phyloP scores from a whole-genome alignment of 139 green algal genomes.

The Chlorella sorokiniana region DNA sequence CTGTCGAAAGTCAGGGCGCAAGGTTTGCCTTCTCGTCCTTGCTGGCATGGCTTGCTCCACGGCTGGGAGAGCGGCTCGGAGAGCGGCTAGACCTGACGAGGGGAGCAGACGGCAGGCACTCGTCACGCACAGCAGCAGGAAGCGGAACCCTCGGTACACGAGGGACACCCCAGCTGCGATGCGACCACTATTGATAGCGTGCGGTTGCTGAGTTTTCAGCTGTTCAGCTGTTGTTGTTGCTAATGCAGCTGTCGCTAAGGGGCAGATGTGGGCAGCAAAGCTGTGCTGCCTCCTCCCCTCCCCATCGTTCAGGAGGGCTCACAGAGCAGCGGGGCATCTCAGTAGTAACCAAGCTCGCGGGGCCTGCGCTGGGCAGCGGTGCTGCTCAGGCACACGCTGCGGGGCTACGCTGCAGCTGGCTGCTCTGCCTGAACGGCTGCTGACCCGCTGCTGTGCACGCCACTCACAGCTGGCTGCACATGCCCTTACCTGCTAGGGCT shows the following conservation, averaged over 20 bases:
- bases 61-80: background rate
- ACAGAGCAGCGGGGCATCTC: background rate
- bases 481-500: slow-evolving; percentile 24
- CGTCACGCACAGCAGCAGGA: background rate
- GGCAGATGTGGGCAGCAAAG: no score
- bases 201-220: no score
- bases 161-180: no score
- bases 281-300: background rate
- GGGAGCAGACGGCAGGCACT: background rate
- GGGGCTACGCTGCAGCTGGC: background rate
- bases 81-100: background rate
- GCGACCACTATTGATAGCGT: no score
- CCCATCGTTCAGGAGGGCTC: no score
- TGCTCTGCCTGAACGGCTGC: background rate
- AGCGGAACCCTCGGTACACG: no score
- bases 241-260: no score
- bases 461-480: background rate
- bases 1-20: background rate
- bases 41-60: background rate
- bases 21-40: slow-evolving; percentile 15
- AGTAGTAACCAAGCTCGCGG: background rate
- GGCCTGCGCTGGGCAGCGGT: background rate
- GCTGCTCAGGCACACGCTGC: background rate
- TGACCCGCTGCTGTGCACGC: background rate
- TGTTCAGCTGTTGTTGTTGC: no score